phyloP scores from a whole-genome alignment of 2,329 filamentous ascomycete species.

The Penicillium occitanis region DNA sequence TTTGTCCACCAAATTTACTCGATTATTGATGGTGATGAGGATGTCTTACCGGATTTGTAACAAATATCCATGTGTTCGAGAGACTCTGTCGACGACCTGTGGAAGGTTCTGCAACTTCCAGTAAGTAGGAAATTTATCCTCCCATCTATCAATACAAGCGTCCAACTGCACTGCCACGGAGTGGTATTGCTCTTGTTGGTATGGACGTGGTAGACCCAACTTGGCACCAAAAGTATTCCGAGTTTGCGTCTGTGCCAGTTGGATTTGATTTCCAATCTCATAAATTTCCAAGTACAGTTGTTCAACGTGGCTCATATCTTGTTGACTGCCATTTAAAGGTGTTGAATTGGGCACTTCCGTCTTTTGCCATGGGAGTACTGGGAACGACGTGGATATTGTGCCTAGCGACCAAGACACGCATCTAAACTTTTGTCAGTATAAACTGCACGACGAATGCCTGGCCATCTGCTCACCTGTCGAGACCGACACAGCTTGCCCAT shows the following conservation, averaged over 20 bases:
- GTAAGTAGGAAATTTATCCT: slow-evolving; percentile 21
- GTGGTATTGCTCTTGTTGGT: slow-evolving; percentile 26
- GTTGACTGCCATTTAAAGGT: not conserved
- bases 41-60: slow-evolving; percentile 23
- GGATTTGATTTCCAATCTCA: slow-evolving; percentile 27
- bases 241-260: slow-evolving; percentile 25
- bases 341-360: not conserved
- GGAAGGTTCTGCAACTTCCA: slow-evolving; percentile 20
- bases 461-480: slow-evolving; percentile 23
- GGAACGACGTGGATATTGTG: slow-evolving; percentile 21
- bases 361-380: slow-evolving; percentile 17
- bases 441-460: not conserved
- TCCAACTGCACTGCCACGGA: slow-evolving; percentile 23
- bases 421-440: slow-evolving; percentile 16
- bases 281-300: slow-evolving; percentile 21
- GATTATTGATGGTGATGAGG: not conserved
- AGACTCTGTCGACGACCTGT: slow-evolving; percentile 14
- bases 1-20: not conserved
- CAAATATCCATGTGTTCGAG: slow-evolving; percentile 22
- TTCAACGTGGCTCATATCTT: not conserved
- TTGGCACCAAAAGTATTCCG: slow-evolving; percentile 22
- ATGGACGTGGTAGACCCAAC: slow-evolving; percentile 18
- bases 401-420: slow-evolving; percentile 27
- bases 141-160: slow-evolving; percentile 24
- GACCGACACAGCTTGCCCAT: slow-evolving; percentile 25